phyloP scores from a whole-genome alignment of 306 rosid genomes.

The Cajanus cajan region DNA sequence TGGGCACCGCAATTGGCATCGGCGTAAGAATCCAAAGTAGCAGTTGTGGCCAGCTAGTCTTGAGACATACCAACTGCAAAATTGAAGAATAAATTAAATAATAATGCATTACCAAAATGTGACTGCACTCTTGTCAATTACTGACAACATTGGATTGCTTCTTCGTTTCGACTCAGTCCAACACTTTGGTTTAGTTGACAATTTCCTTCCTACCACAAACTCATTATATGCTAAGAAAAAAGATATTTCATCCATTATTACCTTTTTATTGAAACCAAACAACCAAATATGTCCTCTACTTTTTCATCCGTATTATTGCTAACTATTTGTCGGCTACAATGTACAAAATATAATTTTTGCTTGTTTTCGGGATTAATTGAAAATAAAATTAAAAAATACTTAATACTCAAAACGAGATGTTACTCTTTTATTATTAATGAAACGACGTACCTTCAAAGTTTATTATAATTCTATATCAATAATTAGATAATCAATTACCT shows the following conservation, averaged over 20 bases:
- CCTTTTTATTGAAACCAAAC: too few relatives aligned
- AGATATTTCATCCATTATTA: too few relatives aligned
- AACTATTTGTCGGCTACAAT: too few relatives aligned
- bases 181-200: not conserved
- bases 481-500: not conserved
- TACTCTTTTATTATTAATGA: not conserved
- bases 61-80: conserved; percentile 1
- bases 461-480: not conserved
- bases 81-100: conserved; percentile 1
- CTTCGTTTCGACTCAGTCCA: not conserved
- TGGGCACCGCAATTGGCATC: not conserved
- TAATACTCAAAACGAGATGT: not conserved
- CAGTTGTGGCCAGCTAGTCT: conserved; percentile 21
- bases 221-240: too few relatives aligned
- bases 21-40: conserved; percentile 1
- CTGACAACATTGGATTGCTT: conserved; percentile 15
- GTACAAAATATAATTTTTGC: not conserved
- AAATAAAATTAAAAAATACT: not conserved
- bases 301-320: too few relatives aligned
- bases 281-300: too few relatives aligned
- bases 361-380: not conserved
- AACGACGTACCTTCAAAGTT: not conserved
- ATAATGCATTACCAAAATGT: not conserved
- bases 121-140: not conserved
- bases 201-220: not conserved